Evolutionary conservation across 1,284 basidiomycete species (phyloP).

Genomic region (Ganoderma lingzhi): DNA sequence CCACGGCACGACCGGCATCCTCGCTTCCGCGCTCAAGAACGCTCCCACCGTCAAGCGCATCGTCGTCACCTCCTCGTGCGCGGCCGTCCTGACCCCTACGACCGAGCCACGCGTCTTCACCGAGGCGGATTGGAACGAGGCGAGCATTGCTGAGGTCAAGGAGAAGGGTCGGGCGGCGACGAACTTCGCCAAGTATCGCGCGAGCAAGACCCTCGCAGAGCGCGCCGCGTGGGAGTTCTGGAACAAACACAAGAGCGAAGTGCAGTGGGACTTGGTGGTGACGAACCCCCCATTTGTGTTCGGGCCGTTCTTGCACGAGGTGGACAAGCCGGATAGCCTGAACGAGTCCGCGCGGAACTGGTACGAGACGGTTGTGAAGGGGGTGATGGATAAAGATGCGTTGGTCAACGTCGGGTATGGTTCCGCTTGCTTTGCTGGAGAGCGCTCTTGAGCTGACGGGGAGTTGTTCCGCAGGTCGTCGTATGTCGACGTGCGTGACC

Average conservation of each 20-base stretch:
- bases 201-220: constrained; percentile 77
- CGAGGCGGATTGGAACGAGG: constrained; percentile 71
- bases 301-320: constrained; percentile 59
- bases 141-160: constrained; percentile 56
- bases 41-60: constrained; percentile 65
- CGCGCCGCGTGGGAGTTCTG: constrained; percentile 65
- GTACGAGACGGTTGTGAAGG: constrained; percentile 43
- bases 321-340: constrained; percentile 53
- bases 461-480: constrained; percentile 11
- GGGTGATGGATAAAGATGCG: constrained; percentile 28
- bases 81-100: constrained; percentile 44
- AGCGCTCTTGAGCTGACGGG: not conserved
- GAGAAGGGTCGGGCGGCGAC: constrained; percentile 57
- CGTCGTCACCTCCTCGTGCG: constrained; percentile 68
- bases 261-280: constrained; percentile 61
- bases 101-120: constrained; percentile 37
- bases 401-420: constrained; percentile 25
- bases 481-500: constrained; percentile 69
- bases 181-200: constrained; percentile 55
- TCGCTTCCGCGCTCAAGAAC: constrained; percentile 32
- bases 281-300: constrained; percentile 64
- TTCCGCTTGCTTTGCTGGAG: not conserved
- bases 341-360: constrained; percentile 58
- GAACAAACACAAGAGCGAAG: constrained; percentile 55
- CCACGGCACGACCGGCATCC: constrained; percentile 32